Evolutionary conservation across 2,329 filamentous ascomycete genomes (phyloP).

Genomic region (Pestalotiopsis sp.): DNA sequence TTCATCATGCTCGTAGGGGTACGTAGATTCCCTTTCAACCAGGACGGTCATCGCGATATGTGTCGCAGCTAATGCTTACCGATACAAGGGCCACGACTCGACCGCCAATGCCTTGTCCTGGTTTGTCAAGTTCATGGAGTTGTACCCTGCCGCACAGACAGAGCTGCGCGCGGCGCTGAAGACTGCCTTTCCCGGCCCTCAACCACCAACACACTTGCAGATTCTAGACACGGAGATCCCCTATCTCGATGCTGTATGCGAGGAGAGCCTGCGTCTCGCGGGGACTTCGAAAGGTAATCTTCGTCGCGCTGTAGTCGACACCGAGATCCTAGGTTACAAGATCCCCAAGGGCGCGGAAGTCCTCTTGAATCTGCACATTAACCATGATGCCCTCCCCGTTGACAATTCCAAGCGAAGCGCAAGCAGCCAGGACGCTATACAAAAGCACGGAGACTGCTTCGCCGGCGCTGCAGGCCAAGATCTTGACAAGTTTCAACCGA

Average conservation of each 20-base stretch:
- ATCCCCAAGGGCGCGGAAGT: conserved; percentile 22
- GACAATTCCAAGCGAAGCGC: not conserved
- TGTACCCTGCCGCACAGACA: conserved; percentile 14
- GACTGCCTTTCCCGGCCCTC: conserved; percentile 13
- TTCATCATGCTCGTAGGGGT: not conserved
- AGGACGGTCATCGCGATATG: no score
- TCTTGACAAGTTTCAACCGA: not conserved
- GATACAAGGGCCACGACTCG: conserved; percentile 18
- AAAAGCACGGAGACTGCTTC: not conserved
- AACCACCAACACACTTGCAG: conserved; percentile 25
- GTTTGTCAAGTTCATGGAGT: conserved; percentile 21
- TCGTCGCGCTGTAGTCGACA: conserved; percentile 14
- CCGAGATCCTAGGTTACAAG: conserved; percentile 20
- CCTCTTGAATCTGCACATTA: not conserved
- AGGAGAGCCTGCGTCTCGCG: conserved; percentile 27
- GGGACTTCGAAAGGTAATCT: not conserved
- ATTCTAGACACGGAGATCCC: conserved; percentile 25
- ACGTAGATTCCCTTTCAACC: not conserved
- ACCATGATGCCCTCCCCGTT: not conserved
- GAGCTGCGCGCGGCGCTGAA: conserved; percentile 15
- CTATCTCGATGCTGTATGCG: conserved; percentile 34
- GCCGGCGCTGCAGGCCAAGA: not conserved
- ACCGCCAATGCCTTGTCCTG: conserved; percentile 20
- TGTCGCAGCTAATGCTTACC: not conserved
- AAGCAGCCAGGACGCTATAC: not conserved